Conservation (phyloP, 371 early-diverging fungal species). For the Mortierella sp. region DNA sequence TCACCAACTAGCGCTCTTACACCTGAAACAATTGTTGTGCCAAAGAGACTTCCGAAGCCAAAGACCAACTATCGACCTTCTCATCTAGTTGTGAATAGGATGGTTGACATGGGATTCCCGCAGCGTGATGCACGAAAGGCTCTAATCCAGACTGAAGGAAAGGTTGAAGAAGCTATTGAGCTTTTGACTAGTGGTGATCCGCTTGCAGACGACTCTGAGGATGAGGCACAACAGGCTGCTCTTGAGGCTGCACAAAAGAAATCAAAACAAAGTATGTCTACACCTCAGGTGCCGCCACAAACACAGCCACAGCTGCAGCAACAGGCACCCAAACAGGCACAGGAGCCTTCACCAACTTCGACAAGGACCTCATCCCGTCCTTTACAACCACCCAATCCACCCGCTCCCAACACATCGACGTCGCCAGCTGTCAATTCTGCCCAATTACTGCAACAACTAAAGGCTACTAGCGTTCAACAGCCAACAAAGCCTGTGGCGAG, state of each 20-base stretch:
- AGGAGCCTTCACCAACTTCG: too few relatives aligned
- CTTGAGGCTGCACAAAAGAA: conserved; percentile 10
- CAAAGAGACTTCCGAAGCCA: conserved; percentile 17
- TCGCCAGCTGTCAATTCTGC: neutral
- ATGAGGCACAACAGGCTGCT: conserved; percentile 32
- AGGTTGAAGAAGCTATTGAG: conserved; percentile 52
- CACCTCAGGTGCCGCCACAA: neutral
- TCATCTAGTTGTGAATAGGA: conserved; percentile 28
- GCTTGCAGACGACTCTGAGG: conserved; percentile 50
- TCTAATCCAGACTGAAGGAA: conserved; percentile 52
- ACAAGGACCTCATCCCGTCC: too few relatives aligned
- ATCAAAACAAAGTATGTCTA: neutral
- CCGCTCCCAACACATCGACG: neutral
- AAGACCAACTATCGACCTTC: conserved; percentile 46
- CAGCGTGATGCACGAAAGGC: conserved; percentile 36
- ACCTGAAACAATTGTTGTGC: too few relatives aligned
- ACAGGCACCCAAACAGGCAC: too few relatives aligned
- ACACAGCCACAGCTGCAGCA: conserved; percentile 3
- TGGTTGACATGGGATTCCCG: conserved; percentile 53
- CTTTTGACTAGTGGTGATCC: conserved; percentile 40
- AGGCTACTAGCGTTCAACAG: neutral
- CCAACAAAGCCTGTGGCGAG: neutral
- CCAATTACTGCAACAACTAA: neutral
- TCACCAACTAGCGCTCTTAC: neutral
- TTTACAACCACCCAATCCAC: too few relatives aligned